phyloP scores from a whole-genome alignment of 2,329 filamentous ascomycete species.

The Taxawa tesnikishii region DNA sequence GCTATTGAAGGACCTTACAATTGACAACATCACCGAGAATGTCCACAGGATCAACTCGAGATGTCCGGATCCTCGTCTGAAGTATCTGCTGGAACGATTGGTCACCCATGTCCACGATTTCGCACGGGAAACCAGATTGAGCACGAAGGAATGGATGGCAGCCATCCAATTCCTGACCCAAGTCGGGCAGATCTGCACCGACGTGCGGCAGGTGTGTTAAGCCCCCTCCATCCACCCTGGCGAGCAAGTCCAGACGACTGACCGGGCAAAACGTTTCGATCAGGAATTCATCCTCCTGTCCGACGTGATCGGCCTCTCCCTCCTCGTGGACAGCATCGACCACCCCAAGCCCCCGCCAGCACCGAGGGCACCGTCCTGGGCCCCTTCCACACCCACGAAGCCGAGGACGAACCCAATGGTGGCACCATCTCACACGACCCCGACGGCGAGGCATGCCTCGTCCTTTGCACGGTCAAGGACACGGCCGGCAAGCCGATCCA shows the following conservation, averaged over 20 bases:
- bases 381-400: conserved; percentile 75
- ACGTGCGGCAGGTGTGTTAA: conserved; percentile 54
- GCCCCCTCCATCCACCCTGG: not conserved
- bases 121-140: conserved; percentile 63
- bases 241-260: conserved; percentile 1
- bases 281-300: conserved; percentile 63
- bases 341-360: conserved; percentile 60
- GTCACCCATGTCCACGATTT: conserved; percentile 74
- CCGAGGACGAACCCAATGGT: conserved; percentile 44
- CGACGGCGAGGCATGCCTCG: conserved; percentile 56
- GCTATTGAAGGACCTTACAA: conserved; percentile 56
- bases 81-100: conserved; percentile 60
- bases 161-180: conserved; percentile 59
- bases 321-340: conserved; percentile 72
- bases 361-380: conserved; percentile 75
- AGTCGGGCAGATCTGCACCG: conserved; percentile 60
- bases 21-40: conserved; percentile 71
- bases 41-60: conserved; percentile 63
- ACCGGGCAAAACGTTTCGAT: not conserved
- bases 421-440: conserved; percentile 55
- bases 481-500: conserved; percentile 48
- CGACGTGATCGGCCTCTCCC: conserved; percentile 65
- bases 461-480: conserved; percentile 61
- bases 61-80: conserved; percentile 51
- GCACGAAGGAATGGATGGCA: conserved; percentile 66